These are phyloP conservation scores for Kalmusia sp. DNA, from an alignment of 2,329 filamentous ascomycete genomes.

Conservation along the genomic window DNA sequence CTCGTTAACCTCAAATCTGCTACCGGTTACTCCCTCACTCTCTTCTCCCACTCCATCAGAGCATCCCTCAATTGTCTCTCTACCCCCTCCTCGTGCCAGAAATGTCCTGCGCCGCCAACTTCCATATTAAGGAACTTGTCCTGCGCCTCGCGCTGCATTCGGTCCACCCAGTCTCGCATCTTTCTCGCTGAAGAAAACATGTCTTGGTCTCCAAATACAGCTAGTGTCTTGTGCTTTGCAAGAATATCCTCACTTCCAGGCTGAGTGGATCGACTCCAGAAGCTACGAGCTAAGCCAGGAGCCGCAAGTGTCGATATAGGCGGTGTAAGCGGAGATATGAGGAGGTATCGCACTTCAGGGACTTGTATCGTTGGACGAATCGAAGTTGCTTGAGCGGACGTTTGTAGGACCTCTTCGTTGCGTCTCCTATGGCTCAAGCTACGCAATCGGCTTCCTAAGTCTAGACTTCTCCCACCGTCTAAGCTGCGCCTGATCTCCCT, in stretches of 20 bases:
- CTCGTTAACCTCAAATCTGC: too few relatives aligned
- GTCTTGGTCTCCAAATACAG: constrained; percentile 78
- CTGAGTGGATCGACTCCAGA: constrained; percentile 31
- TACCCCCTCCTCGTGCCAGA: constrained; percentile 54
- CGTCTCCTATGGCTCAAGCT: constrained; percentile 32
- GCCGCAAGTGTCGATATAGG: constrained; percentile 49
- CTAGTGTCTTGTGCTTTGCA: constrained; percentile 59
- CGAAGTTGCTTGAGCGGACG: constrained; percentile 13
- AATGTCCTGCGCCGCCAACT: constrained; percentile 59
- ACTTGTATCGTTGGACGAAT: constrained; percentile 11
- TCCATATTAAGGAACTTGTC: constrained; percentile 51
- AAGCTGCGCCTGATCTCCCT: constrained; percentile 46
- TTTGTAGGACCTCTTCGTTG: constrained; percentile 3
- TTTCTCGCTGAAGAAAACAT: constrained; percentile 72
- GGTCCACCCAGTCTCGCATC: constrained; percentile 70
- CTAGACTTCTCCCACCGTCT: constrained; percentile 43
- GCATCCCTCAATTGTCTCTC: constrained; percentile 48
- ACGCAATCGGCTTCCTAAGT: constrained; percentile 36
- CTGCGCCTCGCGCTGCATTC: constrained; percentile 50
- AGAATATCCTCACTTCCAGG: constrained; percentile 23
- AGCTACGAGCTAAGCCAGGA: constrained; percentile 34
- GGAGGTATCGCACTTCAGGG: constrained; percentile 47
- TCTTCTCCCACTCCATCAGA: constrained; percentile 50
- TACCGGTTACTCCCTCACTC: constrained; percentile 8
- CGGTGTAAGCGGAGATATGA: constrained; percentile 56